These are phyloP conservation scores for Ophiostoma triangulosporum DNA, from an alignment of 2,329 filamentous ascomycete genomes.

Conservation along the genomic window DNA sequence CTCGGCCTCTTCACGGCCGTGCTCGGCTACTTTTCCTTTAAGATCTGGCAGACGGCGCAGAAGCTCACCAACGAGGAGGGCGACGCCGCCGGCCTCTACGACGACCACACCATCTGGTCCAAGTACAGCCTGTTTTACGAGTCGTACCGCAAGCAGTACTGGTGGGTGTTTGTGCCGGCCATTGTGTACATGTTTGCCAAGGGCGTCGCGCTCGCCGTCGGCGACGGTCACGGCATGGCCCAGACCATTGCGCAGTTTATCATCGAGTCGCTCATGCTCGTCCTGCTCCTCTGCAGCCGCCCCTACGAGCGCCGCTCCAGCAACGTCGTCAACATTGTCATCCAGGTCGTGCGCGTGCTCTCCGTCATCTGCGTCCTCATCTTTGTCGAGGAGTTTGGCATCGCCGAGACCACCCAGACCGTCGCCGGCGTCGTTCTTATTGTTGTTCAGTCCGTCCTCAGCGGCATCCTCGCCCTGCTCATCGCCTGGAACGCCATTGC, in stretches of 20 bases:
- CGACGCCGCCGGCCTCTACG: conserved; percentile 59
- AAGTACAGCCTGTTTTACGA: conserved; percentile 98
- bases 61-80: conserved; percentile 65
- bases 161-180: conserved; percentile 88
- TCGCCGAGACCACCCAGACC: conserved; percentile 85
- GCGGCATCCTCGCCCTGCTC: conserved; percentile 69
- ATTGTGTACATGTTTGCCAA: conserved; percentile 88
- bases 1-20: conserved; percentile 68
- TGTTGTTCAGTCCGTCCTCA: conserved; percentile 75
- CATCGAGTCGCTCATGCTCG: conserved; percentile 68
- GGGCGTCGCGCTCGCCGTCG: conserved; percentile 72
- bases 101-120: conserved; percentile 80
- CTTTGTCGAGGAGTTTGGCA: conserved; percentile 85
- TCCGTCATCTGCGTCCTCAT: conserved; percentile 82
- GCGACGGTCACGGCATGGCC: conserved; percentile 68
- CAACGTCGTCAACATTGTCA: conserved; percentile 87
- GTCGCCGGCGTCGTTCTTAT: conserved; percentile 88
- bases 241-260: conserved; percentile 71
- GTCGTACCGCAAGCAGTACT: conserved; percentile 83
- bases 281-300: conserved; percentile 67
- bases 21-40: conserved; percentile 70
- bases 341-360: conserved; percentile 77
- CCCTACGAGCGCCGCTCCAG: conserved; percentile 79
- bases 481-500: conserved; percentile 83
- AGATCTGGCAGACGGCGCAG: conserved; percentile 65